phyloP scores from a whole-genome alignment of 805 yeast genomes.

The Candida fluviatilis region DNA sequence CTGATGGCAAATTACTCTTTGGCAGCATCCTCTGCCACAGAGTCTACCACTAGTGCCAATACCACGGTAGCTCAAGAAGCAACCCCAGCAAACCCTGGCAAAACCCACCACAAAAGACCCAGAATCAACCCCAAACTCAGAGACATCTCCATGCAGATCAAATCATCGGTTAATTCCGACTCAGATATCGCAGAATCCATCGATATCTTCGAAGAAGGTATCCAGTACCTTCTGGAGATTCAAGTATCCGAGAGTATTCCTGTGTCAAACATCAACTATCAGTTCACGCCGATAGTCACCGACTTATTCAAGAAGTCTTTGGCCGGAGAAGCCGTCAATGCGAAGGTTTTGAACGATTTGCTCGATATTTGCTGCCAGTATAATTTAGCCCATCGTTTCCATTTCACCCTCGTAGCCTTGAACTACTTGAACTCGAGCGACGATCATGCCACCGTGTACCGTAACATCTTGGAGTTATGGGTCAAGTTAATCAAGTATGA shows the following conservation, averaged over 20 bases:
- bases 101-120: slow-evolving; percentile 2
- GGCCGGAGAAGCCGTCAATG: slow-evolving; percentile 3
- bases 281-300: slow-evolving; percentile 26
- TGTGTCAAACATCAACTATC: slow-evolving; percentile 18
- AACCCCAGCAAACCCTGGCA: background rate
- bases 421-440: slow-evolving; percentile 13
- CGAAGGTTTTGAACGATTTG: slow-evolving; percentile 15
- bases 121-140: slow-evolving; percentile 24
- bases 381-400: slow-evolving; percentile 31
- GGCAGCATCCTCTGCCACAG: background rate
- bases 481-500: slow-evolving; percentile 27
- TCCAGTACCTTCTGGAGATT: slow-evolving; percentile 34
- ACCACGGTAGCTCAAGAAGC: background rate
- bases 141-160: slow-evolving; percentile 32
- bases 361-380: slow-evolving; percentile 25
- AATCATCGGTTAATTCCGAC: slow-evolving; percentile 17
- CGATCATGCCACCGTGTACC: slow-evolving; percentile 12
- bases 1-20: slow-evolving; percentile 4
- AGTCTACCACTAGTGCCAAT: background rate
- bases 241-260: slow-evolving; percentile 29
- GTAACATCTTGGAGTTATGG: slow-evolving; percentile 29
- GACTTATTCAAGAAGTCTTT: slow-evolving; percentile 17
- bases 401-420: slow-evolving; percentile 21
- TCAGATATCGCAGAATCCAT: slow-evolving; percentile 24
- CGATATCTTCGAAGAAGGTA: slow-evolving; percentile 39